Base-by-base conservation (phyloP, 257 asterid genomes). In the Plantago ovata region DNA sequence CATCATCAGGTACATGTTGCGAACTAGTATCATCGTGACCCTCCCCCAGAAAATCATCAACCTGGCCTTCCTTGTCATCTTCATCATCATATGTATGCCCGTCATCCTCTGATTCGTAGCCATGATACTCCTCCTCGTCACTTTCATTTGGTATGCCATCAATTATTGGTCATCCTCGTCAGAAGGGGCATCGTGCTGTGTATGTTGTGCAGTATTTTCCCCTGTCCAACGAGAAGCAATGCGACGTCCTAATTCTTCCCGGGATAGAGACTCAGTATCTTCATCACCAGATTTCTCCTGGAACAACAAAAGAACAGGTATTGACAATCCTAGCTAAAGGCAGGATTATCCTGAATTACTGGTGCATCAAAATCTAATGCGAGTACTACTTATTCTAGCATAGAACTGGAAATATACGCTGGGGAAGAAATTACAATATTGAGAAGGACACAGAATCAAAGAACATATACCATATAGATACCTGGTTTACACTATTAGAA, bases 161-260 rank as follows among this genome's bases (percentile, higher is more conserved):
- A 58, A 70, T 69, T 61, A 59, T 64, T 64, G 81, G 38, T 73
- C 75, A 77, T 82, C 80, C 38, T 60, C 58, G 72, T 66, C 71
- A 63, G 59, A 44, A 60, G 81, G 65, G 57, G 70, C 65, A 72
- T 63, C 83, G 56, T 87, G 80, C 58, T 70, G 38, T 19, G 50
- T 76, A 50, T 72, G 70, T 53, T 83, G 76, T 60, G 75, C 81
- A 8, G 74, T 53, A 75, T 73, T 88, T 68, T 79, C 91, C 61
- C 95, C 87, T 3, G 95, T 85, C 98, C 98, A 92, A 56, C 98
- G 85, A 45, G 97, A 89, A 42, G 97, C 98, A 41, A 92, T 79
- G 58, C 63, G 89, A 43, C 97, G 95, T 38, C 98, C 98, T 53
- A 92, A 71, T 75, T 92, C 98, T 75, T 92, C 98, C 72, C 72